Conservation (phyloP, 2,329 filamentous ascomycete species). For the Aspergillus piperis region DNA sequence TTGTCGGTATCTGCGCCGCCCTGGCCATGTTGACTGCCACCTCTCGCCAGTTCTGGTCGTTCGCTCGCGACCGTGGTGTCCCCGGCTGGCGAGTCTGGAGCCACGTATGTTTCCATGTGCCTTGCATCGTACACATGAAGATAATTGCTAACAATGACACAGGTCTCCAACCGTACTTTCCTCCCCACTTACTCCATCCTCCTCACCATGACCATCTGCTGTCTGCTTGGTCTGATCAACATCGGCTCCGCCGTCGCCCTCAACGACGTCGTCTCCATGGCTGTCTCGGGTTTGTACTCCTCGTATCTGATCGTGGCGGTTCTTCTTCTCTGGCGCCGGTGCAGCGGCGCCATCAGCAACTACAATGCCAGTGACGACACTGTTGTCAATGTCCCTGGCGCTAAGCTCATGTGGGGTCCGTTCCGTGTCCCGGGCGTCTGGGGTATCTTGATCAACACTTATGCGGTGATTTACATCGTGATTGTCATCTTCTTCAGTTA, state of each 20-base stretch:
- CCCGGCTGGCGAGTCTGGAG: conserved; percentile 33
- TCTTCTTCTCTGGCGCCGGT: conserved; percentile 32
- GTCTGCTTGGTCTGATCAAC: conserved; percentile 37
- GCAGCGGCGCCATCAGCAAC: conserved; percentile 23
- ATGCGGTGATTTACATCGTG: conserved; percentile 48
- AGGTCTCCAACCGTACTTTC: conserved; percentile 27
- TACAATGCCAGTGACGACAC: conserved; percentile 19
- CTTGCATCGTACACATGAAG: too few relatives aligned
- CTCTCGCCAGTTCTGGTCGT: conserved; percentile 42
- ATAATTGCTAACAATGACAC: too few relatives aligned
- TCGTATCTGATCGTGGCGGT: conserved; percentile 32
- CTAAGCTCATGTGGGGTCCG: conserved; percentile 33
- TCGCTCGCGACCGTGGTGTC: conserved; percentile 29
- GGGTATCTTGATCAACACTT: conserved; percentile 48
- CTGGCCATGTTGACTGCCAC: conserved; percentile 46
- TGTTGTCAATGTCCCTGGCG: conserved; percentile 28
- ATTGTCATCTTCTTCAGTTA: conserved; percentile 53
- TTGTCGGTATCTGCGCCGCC: conserved; percentile 33
- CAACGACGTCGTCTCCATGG: conserved; percentile 37
- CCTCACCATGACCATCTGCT: conserved; percentile 29
- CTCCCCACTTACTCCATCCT: conserved; percentile 30
- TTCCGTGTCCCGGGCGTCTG: conserved; percentile 33
- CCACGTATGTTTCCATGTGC: conserved; percentile 17
- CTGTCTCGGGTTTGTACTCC: conserved; percentile 33
- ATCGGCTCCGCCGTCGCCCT: conserved; percentile 35